Conservation (phyloP, 768 basidiomycete genomes). For the Tubosaeta sp. region DNA sequence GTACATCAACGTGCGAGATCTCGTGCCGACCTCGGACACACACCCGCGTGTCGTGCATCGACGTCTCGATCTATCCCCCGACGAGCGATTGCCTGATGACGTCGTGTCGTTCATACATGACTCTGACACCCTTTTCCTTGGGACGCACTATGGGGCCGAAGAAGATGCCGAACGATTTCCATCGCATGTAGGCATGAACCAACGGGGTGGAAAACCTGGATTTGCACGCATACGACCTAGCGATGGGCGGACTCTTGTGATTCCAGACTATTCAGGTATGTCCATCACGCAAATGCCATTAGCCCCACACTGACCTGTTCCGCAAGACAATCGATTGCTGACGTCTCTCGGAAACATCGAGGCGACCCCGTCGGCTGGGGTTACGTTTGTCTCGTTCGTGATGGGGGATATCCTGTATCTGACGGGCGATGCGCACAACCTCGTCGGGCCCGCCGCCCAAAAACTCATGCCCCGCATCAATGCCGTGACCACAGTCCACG, state of each 20-base stretch:
- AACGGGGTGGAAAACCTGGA: slow-evolving; percentile 58
- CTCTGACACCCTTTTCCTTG: slow-evolving; percentile 57
- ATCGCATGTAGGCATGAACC: slow-evolving; percentile 65
- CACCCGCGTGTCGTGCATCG: slow-evolving; percentile 37
- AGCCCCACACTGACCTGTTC: not conserved
- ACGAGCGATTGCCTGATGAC: slow-evolving; percentile 46
- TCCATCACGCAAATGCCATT: not conserved
- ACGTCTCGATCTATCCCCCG: slow-evolving; percentile 27
- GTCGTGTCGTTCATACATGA: slow-evolving; percentile 44
- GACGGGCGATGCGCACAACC: slow-evolving; percentile 52
- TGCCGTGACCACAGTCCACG: slow-evolving; percentile 43
- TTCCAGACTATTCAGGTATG: slow-evolving; percentile 60
- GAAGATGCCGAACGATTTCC: slow-evolving; percentile 37
- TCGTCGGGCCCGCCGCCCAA: slow-evolving; percentile 39
- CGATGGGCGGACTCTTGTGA: slow-evolving; percentile 49
- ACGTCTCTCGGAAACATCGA: slow-evolving; percentile 64
- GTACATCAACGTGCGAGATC: slow-evolving; percentile 56
- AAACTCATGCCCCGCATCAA: slow-evolving; percentile 55
- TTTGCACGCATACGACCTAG: slow-evolving; percentile 54
- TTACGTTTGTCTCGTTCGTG: slow-evolving; percentile 51
- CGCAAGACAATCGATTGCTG: slow-evolving; percentile 55
- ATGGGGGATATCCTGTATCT: slow-evolving; percentile 61
- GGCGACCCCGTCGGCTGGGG: slow-evolving; percentile 50
- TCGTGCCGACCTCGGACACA: slow-evolving; percentile 40
- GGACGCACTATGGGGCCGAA: slow-evolving; percentile 45